phyloP scores from a whole-genome alignment of 441 rosid species.

The Gossypium trilobum region DNA sequence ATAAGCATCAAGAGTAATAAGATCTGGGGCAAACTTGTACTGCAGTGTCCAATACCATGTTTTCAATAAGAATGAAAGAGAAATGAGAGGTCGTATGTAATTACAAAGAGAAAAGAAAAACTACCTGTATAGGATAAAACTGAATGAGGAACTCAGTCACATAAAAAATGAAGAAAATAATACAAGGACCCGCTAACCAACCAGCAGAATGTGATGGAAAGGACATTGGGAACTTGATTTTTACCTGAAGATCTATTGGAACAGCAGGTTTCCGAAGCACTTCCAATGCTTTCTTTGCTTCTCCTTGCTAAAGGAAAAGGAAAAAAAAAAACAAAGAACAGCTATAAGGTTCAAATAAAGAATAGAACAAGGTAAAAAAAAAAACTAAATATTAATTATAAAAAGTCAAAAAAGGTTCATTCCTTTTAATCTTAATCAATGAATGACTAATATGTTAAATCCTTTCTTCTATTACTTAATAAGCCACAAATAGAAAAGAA shows the following conservation, averaged over 20 bases:
- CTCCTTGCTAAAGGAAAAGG: constrained; percentile 67
- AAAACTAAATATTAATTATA: neutral
- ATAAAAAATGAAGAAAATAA: constrained; percentile 3
- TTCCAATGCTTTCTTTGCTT: constrained; percentile 87
- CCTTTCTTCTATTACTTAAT: neutral
- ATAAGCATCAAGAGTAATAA: constrained; percentile 89
- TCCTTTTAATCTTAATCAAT: neutral
- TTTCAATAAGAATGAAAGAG: constrained; percentile 17
- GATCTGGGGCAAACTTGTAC: constrained; percentile 97
- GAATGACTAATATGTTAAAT: neutral
- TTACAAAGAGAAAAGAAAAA: constrained; percentile 6
- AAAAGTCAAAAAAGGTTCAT: neutral
- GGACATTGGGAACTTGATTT: constrained; percentile 13
- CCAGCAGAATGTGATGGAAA: neutral
- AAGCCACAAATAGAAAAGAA: neutral
- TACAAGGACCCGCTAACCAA: neutral
- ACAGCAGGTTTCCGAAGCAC: constrained; percentile 87
- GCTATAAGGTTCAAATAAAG: neutral
- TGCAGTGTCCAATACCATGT: constrained; percentile 32
- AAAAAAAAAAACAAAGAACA: neutral
- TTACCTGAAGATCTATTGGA: constrained; percentile 82
- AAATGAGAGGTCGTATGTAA: constrained; percentile 11
- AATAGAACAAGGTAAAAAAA: neutral
- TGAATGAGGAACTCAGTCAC: neutral
- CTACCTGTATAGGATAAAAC: constrained; percentile 5